Evolutionary conservation across 2,329 filamentous ascomycete species (phyloP), one percentile per base, ranked within the genome.

Genomic region (Lojkania enalia): DNA sequence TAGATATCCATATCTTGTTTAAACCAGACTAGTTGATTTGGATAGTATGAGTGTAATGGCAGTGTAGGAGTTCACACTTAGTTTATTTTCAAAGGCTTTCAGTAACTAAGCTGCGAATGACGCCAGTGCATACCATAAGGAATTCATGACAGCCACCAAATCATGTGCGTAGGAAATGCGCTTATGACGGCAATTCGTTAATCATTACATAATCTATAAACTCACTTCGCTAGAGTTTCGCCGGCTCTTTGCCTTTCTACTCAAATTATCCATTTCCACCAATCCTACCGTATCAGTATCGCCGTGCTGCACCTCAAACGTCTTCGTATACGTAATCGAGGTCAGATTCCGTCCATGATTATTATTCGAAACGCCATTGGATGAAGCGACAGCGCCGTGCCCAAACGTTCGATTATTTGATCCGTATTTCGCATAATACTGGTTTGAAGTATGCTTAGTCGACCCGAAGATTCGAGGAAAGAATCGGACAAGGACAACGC

Each of bases 381-480:
- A 44, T 6, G 20, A 33, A 3, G 33, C 50, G 13, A 20, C 2
- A 4, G 32, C 37, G 15, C 42, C 42, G n/a, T 39, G 27, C 1
- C 45, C 41, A 9, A 41, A 15, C 15, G 31, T 41, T 27, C 25
- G 40, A 19, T 45, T 45, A 5, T 38, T 18, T 15, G 53, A 61
- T 29, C 60, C 58, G 31, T 60, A 63, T 36, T 60, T 55, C 23
- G 58, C 37, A 33, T 49, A 41, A 29, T 55, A 49, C 30, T 50
- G 56, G 45, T 66, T 60, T 2, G 46, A 25, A 9, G 27, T 42
- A 15, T 47, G 44, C 11, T 48, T 52, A 1, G 64, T 70, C 12
- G 66, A 64, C 6, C 67, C 71, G 40, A 73, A 63, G 1, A 67
- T 27, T n/a, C 49, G 54, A 19, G 72, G 71, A 33, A 67, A 69